Evolutionary conservation across 257 asterid genomes (phyloP), one percentile per base, ranked within the genome.

Genomic region (Solanum chmielewskii): DNA sequence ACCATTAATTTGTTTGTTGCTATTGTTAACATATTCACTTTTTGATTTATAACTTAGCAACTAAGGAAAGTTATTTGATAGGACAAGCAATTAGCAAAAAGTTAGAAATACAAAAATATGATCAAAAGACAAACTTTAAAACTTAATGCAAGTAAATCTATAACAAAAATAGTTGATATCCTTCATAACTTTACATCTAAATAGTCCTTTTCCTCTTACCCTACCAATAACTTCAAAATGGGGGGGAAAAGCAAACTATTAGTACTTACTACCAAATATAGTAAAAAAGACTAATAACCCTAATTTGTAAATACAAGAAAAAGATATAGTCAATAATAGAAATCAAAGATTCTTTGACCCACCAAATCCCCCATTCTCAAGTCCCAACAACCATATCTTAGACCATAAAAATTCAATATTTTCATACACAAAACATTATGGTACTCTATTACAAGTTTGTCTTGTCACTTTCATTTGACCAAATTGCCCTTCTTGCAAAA

Each of bases 311-410:
- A 84, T 64, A 35, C 80, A 52, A 77, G 71, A 88, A 88, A 83
- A 73, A 35, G 49, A 78, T 78, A 31, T 82, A 76, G 87, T 81
- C 90, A 86, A 41, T 84, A 88, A 20, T 29, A 68, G 81, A 45
- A 84, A 23, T 64, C 83, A 80, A 88, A 86, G 71, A 85, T 52
- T 73, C 52, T 33, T 31, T 86, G 87, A 83, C 83, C 92, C 88
- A 69, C 88, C 75, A 86, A 81, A 86, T 85, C 90, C 73, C 87
- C 47, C 88, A 7, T 21, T 29, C 7, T 20, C 42, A 69, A 31
- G 76, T 87, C 69, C 59, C 88, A 90, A 88, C 89, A 35, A 90
- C 92, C 92, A 78, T 78, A 90, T 86, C 87, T 83, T 88, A 83
- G 84, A 86, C 88, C 78, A 75, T 74, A 47, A 70, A 74, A 21